These are phyloP conservation scores for Phaeolepiota aurea DNA, from an alignment of 768 basidiomycete species.

Conservation along the genomic window DNA sequence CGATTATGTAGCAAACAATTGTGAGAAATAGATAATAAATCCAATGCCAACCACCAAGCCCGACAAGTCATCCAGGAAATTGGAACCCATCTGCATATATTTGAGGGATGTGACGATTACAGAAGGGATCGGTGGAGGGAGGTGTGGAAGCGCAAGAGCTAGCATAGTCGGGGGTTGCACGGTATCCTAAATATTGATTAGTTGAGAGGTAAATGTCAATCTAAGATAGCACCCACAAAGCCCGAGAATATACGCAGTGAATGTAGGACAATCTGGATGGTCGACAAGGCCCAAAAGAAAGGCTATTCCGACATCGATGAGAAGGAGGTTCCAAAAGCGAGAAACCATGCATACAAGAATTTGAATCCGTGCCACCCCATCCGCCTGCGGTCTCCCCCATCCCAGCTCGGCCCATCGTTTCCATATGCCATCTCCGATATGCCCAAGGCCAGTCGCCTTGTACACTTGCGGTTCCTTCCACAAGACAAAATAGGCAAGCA, in stretches of 20 bases:
- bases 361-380: slow-evolving; percentile 36
- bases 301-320: slow-evolving; percentile 33
- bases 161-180: slow-evolving; percentile 53
- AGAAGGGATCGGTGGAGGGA: slow-evolving; percentile 57
- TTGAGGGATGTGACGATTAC: slow-evolving; percentile 55
- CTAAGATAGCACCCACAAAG: slow-evolving; percentile 39
- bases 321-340: not conserved
- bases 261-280: slow-evolving; percentile 63
- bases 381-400: slow-evolving; percentile 22
- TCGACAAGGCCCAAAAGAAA: slow-evolving; percentile 78
- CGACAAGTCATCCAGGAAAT: slow-evolving; percentile 67
- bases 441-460: slow-evolving; percentile 23
- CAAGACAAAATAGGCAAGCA: slow-evolving; percentile 63
- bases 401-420: slow-evolving; percentile 56
- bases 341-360: slow-evolving; percentile 38
- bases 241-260: slow-evolving; percentile 65
- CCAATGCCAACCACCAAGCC: slow-evolving; percentile 67
- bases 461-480: slow-evolving; percentile 53
- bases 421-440: slow-evolving; percentile 29
- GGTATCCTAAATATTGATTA: slow-evolving; percentile 33
- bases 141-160: slow-evolving; percentile 49
- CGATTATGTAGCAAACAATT: slow-evolving; percentile 25
- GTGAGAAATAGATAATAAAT: slow-evolving; percentile 46
- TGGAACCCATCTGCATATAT: slow-evolving; percentile 60
- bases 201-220: not conserved